A percentile compares a stretch with the other conserved stretches of the same genome.
These are phyloP conservation scores for Picea abies DNA, from an alignment of 83 land plant species.

Conservation along the genomic window DNA sequence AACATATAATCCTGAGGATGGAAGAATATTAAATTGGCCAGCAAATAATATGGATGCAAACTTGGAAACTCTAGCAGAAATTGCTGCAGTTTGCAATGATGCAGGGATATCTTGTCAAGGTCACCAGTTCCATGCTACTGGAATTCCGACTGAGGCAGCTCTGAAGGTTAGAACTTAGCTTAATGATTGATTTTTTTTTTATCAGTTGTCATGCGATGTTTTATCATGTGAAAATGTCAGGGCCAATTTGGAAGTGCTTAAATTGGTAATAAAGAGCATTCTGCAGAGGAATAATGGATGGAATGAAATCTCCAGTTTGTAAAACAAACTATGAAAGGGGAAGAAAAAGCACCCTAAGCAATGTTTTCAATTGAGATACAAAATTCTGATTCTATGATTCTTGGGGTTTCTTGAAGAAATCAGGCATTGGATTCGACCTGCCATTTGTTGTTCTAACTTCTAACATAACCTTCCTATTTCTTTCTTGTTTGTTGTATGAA, in stretches of 20 bases:
- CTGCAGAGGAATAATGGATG: neutral
- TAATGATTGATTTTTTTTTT: slow-evolving; percentile 22
- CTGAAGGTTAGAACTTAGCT: slow-evolving; percentile 50
- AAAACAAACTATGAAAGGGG: neutral
- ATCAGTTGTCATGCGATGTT: neutral
- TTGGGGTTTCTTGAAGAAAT: neutral
- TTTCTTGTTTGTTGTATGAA: too few relatives aligned
- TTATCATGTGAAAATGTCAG: neutral
- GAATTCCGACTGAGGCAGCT: slow-evolving; percentile 97
- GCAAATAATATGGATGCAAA: slow-evolving; percentile 58
- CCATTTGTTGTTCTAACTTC: too few relatives aligned
- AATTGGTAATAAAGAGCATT: neutral
- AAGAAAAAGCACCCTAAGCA: neutral
- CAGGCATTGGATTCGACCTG: neutral
- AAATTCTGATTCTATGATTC: neutral
- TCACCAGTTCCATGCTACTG: slow-evolving; percentile 67
- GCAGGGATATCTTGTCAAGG: slow-evolving; percentile 63
- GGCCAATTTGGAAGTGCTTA: neutral
- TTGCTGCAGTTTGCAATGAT: slow-evolving; percentile 91
- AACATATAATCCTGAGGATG: slow-evolving; percentile 87
- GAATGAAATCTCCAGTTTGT: neutral
- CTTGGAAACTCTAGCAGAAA: slow-evolving; percentile 74
- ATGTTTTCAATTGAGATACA: neutral
- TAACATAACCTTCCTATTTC: too few relatives aligned
- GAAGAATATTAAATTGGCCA: slow-evolving; percentile 57